Conservation (phyloP, 345 rosid species). For the Bretschneidera sinensis region DNA sequence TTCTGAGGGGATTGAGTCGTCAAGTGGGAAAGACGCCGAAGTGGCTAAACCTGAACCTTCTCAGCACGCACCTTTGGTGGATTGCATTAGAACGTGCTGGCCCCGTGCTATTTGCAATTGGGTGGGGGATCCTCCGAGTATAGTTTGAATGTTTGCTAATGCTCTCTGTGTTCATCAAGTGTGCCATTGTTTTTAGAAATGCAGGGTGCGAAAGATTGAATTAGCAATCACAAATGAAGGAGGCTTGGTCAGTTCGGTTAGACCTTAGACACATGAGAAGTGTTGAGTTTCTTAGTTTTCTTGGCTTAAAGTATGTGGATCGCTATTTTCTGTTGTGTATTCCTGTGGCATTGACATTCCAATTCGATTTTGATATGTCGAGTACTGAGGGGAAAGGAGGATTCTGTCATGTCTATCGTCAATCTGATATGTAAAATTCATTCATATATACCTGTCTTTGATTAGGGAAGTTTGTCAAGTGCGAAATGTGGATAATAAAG, state of each 20-base stretch:
- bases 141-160: conserved; percentile 72
- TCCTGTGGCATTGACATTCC: conserved; percentile 20
- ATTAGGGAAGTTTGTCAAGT: conserved; percentile 9
- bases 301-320: conserved; percentile 12
- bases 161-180: background rate
- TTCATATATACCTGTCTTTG: conserved; percentile 18
- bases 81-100: conserved; percentile 95
- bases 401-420: too few species aligned
- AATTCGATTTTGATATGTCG: conserved; percentile 27
- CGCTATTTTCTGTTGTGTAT: conserved; percentile 12
- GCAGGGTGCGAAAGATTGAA: background rate
- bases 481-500: conserved; percentile 7
- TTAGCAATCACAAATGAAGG: background rate
- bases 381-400: conserved; percentile 5
- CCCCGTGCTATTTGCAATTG: conserved; percentile 85
- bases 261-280: conserved; percentile 8
- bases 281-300: conserved; percentile 6
- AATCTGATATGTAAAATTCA: conserved; percentile 25
- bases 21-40: conserved; percentile 45
- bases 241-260: conserved; percentile 8
- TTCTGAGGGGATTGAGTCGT: conserved; percentile 32
- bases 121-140: conserved; percentile 95
- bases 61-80: conserved; percentile 96
- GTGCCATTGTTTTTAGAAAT: background rate
- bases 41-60: conserved; percentile 62